phyloP scores from a whole-genome alignment of 345 rosid species.

The Pseudoturritis turrita region DNA sequence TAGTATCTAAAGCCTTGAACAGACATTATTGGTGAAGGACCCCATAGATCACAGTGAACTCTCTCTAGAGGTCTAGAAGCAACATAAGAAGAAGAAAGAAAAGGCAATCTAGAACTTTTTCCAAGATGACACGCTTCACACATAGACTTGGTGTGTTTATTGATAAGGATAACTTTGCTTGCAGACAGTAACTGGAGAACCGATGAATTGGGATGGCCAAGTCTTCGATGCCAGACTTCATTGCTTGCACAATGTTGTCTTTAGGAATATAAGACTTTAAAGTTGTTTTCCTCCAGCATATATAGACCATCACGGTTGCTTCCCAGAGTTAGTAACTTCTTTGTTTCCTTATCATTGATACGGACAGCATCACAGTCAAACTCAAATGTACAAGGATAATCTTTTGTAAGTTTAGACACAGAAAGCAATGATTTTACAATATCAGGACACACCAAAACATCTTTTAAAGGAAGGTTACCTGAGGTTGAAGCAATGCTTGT shows the following conservation, averaged over 20 bases:
- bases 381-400: neutral
- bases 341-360: neutral
- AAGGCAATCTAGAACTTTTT: neutral
- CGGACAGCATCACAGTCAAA: neutral
- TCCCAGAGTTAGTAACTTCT: neutral
- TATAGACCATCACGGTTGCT: neutral
- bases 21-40: neutral
- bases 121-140: neutral
- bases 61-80: neutral
- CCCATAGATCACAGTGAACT: neutral
- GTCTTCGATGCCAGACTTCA: neutral
- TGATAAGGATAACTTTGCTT: too few species aligned
- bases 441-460: neutral
- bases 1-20: too few species aligned
- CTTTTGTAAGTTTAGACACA: neutral
- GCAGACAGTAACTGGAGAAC: neutral
- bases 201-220: neutral
- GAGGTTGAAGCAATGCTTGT: too few species aligned
- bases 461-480: too few species aligned
- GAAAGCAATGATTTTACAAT: neutral
- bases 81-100: neutral
- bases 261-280: neutral
- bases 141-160: neutral
- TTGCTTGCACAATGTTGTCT: neutral
- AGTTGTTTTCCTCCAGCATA: neutral